These are phyloP conservation scores for Penicillium alfredii DNA, from an alignment of 495 filamentous ascomycete genomes.

Conservation along the genomic window DNA sequence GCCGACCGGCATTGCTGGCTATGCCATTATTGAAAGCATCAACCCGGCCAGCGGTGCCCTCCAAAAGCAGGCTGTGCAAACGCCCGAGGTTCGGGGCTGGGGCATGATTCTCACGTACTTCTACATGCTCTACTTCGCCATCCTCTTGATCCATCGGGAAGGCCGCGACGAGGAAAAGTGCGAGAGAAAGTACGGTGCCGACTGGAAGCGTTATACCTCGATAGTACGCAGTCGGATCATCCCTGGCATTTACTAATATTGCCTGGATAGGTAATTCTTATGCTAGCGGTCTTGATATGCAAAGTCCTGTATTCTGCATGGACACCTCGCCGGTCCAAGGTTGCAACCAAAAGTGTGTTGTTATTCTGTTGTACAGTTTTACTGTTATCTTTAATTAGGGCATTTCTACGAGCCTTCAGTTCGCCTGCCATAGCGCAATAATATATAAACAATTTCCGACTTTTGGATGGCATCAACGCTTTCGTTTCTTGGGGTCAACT, in stretches of 20 bases:
- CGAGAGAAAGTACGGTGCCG: slow-evolving; percentile 80
- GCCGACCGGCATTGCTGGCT: slow-evolving; percentile 83
- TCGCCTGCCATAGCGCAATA: too few relatives aligned
- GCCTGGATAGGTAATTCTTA: too few relatives aligned
- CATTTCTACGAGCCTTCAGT: too few relatives aligned
- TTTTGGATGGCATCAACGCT: too few relatives aligned
- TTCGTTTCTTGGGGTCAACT: slow-evolving; percentile 31
- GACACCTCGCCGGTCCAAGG: not conserved
- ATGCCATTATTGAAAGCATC: slow-evolving; percentile 48
- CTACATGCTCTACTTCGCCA: slow-evolving; percentile 87
- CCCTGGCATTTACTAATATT: slow-evolving; percentile 74
- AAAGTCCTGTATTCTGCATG: too few relatives aligned
- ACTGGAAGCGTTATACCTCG: slow-evolving; percentile 87
- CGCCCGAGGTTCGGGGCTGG: slow-evolving; percentile 64
- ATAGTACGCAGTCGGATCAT: slow-evolving; percentile 81
- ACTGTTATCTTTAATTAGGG: not conserved
- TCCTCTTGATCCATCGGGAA: slow-evolving; percentile 87
- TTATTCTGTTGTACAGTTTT: slow-evolving; percentile 10
- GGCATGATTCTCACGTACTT: slow-evolving; percentile 91
- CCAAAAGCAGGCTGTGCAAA: slow-evolving; percentile 57
- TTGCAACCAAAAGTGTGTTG: not conserved
- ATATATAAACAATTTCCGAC: too few relatives aligned
- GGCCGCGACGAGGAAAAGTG: slow-evolving; percentile 91
- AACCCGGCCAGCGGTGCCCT: slow-evolving; percentile 47
- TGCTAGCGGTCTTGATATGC: too few relatives aligned